Evolutionary conservation across 2,329 filamentous ascomycete genomes (phyloP).

Genomic region (Davidsoniella neocaledoniae): DNA sequence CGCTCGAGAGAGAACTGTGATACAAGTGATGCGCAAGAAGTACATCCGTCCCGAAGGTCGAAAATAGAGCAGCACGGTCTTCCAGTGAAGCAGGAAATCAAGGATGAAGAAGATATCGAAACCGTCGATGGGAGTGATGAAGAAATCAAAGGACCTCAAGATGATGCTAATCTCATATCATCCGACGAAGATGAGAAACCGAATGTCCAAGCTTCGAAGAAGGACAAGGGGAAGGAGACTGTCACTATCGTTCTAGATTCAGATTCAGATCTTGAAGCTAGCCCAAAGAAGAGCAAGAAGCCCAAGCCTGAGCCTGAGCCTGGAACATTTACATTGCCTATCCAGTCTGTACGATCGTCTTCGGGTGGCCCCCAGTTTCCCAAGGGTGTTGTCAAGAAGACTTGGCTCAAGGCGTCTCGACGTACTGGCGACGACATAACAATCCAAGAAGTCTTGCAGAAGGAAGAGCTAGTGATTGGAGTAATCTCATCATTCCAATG

Average conservation of each 20-base stretch:
- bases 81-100: too few species aligned
- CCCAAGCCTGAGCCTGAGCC: background rate
- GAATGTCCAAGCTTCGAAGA: too few species aligned
- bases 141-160: too few species aligned
- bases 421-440: slow-evolving; percentile 58
- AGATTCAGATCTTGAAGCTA: slow-evolving; percentile 1
- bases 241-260: slow-evolving; percentile 2
- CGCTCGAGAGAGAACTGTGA: background rate
- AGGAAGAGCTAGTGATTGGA: slow-evolving; percentile 52
- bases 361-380: slow-evolving; percentile 22
- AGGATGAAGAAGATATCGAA: too few species aligned
- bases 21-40: too few species aligned
- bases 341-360: background rate
- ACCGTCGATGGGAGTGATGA: too few species aligned
- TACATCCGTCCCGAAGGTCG: too few species aligned
- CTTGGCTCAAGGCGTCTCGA: slow-evolving; percentile 50
- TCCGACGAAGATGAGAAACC: too few species aligned
- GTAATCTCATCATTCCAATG: slow-evolving; percentile 78
- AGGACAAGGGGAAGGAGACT: background rate
- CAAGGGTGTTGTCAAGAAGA: slow-evolving; percentile 60
- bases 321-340: too few species aligned
- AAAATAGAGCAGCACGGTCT: too few species aligned
- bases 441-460: slow-evolving; percentile 73
- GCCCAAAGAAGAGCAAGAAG: background rate
- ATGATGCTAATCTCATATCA: too few species aligned